Evolutionary conservation across 202 grass and related monocot species (phyloP), one percentile per base, ranked within the genome.

Genomic region (Cymbopogon flexuosus): DNA sequence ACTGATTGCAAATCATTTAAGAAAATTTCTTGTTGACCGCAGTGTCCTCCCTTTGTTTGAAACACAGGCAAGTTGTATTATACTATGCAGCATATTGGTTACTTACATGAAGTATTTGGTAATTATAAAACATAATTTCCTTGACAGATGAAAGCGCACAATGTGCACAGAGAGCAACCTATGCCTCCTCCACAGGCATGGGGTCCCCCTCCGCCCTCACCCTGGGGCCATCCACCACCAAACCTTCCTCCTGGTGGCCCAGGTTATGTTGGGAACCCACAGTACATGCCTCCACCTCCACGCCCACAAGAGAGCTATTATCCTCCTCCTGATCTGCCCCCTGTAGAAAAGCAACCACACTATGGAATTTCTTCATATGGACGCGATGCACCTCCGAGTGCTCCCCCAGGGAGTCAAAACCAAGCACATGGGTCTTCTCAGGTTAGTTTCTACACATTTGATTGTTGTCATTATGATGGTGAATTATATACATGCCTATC

Each of bases 1-100:
- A 76, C 75, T 97, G 68, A 94, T 97, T 78, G 84, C 94, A 87
- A 84, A 23, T n/a, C 90, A 97, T 83, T 81, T 97, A 60, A 94
- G 91, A 86, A 97, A 97, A 72, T 97, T 94, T 92, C 89, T 97
- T 84, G 87, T 97, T 84, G 94, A 97, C 79, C 94, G 89, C 81
- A 92, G 87, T 65, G 91, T 97, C 57, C 88, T 97, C 62, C 94
- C 91, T 81, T 81, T 97, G 62, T 97, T 90, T 27, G 94, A 94
- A 89, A 80, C 65, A 9, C 91, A 90, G 80, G 94, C 83, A 90
- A 91, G 47, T 80, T 78, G 0, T 30, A 58, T 85, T 81, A n/a
- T 86, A 2, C n/a, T 68, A 15, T 81, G 22, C 40, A 68, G 47
- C 29, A n/a, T 72, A 62, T 81, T 66, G 62, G 49, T 79, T 88